These are phyloP conservation scores for Talaromyces adpressus DNA, from an alignment of 495 filamentous ascomycete species.

Conservation along the genomic window DNA sequence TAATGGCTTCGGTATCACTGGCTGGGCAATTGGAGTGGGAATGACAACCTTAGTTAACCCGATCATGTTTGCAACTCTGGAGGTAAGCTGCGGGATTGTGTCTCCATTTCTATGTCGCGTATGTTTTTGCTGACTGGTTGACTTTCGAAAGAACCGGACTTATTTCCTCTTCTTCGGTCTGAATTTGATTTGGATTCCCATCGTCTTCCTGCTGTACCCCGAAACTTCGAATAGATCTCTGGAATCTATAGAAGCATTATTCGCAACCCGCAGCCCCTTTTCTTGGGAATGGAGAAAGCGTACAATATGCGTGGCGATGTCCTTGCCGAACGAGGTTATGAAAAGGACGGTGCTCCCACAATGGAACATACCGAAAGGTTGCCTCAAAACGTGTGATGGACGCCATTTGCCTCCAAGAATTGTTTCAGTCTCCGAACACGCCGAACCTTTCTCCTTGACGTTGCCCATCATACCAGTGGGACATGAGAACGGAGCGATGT, in stretches of 20 bases:
- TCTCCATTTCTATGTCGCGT: background rate
- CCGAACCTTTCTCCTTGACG: background rate
- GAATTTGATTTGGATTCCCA: slow-evolving; percentile 48
- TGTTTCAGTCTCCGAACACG: background rate
- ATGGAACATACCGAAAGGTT: background rate
- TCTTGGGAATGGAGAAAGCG: slow-evolving; percentile 33
- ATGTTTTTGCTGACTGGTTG: background rate
- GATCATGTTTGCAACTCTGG: slow-evolving; percentile 38
- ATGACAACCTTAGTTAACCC: slow-evolving; percentile 48
- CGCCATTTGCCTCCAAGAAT: background rate
- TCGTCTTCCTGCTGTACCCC: slow-evolving; percentile 49
- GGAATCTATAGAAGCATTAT: slow-evolving; percentile 53
- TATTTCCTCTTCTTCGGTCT: slow-evolving; percentile 48
- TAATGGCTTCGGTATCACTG: slow-evolving; percentile 50
- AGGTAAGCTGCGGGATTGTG: slow-evolving; percentile 11
- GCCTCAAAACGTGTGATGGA: background rate
- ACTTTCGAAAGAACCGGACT: slow-evolving; percentile 28
- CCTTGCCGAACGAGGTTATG: slow-evolving; percentile 15
- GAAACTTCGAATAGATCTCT: slow-evolving; percentile 51
- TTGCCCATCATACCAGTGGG: background rate
- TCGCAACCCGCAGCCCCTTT: slow-evolving; percentile 31
- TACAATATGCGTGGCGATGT: slow-evolving; percentile 29
- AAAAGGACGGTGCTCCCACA: background rate
- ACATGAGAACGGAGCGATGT: background rate
- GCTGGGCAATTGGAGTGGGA: slow-evolving; percentile 51